Evolutionary conservation across 805 yeast species (phyloP), one percentile per base, ranked within the genome.

Genomic region (Yarrowia sp.): DNA sequence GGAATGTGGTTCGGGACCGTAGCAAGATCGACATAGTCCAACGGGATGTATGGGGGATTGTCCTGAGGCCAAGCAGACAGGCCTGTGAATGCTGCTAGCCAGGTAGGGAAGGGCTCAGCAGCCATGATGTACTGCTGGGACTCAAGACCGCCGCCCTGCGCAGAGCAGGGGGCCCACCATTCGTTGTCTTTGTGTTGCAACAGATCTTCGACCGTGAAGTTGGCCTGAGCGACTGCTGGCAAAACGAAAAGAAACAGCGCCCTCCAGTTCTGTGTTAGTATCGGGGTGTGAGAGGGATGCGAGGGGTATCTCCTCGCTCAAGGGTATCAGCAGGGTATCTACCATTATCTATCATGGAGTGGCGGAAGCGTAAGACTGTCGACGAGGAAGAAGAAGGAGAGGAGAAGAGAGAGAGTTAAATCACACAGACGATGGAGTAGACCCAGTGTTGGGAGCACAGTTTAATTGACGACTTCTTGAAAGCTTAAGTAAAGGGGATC

Each of bases 21-120:
- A 6, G 68, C 65, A 47, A 89, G 74, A 68, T 88, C 81, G 64
- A 90, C 83, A 67, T 85, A 87, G 66, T 84, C 88, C 64, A 89
- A 73, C 2, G 96, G 91, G 36, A 92, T 86, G 71, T 89, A 92
- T 0, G 97, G 97, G 3, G 97, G 97, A 61, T 85, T 84, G 44
- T 82, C 71, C 4, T 14, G 19, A 0, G 98, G 98, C 98, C 98
- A 92, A 60, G 79, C 79, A 0, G 66, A 73, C 58, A 90, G 69
- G 0, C 93, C 92, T 1, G 97, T 90, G 66, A 88, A 80, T 13
- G 82, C 87, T 0, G 79, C 65, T 27, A 92, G 78, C 98, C 98
- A 92, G 21, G 76, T 63, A 0, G 98, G 98, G 65, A 92, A 83
- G 0, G 88, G 86, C 32, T 77, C 74, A 36, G 61, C 42, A 24